Percentiles rank a stretch among this genome's conserved stretches.
phyloP scores from a whole-genome alignment of 2,329 filamentous ascomycete species.

The Penicillium nordicum region DNA sequence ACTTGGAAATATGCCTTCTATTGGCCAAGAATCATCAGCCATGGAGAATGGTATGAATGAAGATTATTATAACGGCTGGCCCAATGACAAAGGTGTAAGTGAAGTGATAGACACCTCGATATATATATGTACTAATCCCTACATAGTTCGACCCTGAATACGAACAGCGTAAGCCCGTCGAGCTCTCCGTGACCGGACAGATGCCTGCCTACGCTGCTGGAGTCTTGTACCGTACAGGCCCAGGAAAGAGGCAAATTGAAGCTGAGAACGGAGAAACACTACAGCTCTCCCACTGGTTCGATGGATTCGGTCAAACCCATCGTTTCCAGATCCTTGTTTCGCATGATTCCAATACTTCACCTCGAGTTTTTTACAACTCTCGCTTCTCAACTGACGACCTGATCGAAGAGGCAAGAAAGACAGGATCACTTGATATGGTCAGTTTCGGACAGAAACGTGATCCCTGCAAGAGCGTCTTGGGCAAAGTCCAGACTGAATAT shows the following conservation, averaged over 20 bases:
- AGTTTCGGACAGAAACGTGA: slow-evolving; percentile 71
- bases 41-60: background rate
- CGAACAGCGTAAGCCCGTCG: slow-evolving; percentile 63
- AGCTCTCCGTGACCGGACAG: slow-evolving; percentile 59
- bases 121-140: slow-evolving; percentile 15
- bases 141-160: slow-evolving; percentile 64
- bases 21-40: background rate
- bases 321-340: slow-evolving; percentile 64
- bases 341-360: slow-evolving; percentile 27
- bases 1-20: slow-evolving; percentile 3
- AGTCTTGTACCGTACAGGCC: slow-evolving; percentile 70
- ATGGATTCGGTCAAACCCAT: slow-evolving; percentile 68
- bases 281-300: slow-evolving; percentile 73
- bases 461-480: slow-evolving; percentile 69
- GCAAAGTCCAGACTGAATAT: slow-evolving; percentile 53
- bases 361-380: slow-evolving; percentile 66
- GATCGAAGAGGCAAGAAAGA: slow-evolving; percentile 58
- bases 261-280: slow-evolving; percentile 58
- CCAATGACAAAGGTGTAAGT: slow-evolving; percentile 51
- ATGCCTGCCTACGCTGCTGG: slow-evolving; percentile 72
- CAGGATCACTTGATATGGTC: slow-evolving; percentile 55
- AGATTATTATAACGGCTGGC: slow-evolving; percentile 46
- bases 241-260: slow-evolving; percentile 62
- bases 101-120: background rate
- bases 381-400: slow-evolving; percentile 63